Percentiles rank a stretch among this genome's conserved stretches.
phyloP scores from a whole-genome alignment of 306 rosid species.

The Cicer arietinum region DNA sequence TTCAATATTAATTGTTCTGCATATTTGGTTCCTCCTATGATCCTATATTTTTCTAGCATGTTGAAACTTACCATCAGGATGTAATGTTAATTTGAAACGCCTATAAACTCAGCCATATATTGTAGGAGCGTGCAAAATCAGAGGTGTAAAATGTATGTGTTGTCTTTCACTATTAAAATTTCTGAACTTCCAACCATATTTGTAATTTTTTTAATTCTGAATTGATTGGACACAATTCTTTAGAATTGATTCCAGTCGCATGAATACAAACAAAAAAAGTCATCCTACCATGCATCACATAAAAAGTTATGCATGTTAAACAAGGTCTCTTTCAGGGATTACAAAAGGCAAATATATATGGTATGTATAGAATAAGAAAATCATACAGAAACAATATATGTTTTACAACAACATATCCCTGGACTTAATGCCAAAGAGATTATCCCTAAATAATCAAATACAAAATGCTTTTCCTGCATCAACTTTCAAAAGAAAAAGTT shows the following conservation, averaged over 20 bases:
- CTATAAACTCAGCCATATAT: background rate
- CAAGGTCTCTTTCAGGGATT: background rate
- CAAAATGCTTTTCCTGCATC: slow-evolving; percentile 16
- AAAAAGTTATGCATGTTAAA: too few relatives aligned
- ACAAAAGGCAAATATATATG: background rate
- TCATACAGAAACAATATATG: slow-evolving; percentile 22
- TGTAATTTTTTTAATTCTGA: background rate
- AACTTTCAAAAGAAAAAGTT: slow-evolving; percentile 39
- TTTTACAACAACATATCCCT: slow-evolving; percentile 34
- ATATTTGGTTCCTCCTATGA: background rate
- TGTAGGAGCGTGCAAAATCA: background rate
- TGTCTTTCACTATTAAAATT: background rate
- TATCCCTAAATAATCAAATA: slow-evolving; percentile 35
- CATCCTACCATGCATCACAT: background rate
- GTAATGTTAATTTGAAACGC: background rate
- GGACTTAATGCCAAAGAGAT: slow-evolving; percentile 14
- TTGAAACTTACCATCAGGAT: background rate
- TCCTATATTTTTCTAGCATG: background rate
- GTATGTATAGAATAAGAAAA: slow-evolving; percentile 27
- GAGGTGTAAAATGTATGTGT: background rate
- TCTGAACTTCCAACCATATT: background rate
- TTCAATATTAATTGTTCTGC: background rate
- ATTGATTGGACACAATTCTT: background rate
- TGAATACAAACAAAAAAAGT: background rate
- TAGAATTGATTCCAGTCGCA: background rate